These are phyloP conservation scores for Phyllosticta citriasiana DNA, from an alignment of 2,329 filamentous ascomycete genomes.

Conservation along the genomic window DNA sequence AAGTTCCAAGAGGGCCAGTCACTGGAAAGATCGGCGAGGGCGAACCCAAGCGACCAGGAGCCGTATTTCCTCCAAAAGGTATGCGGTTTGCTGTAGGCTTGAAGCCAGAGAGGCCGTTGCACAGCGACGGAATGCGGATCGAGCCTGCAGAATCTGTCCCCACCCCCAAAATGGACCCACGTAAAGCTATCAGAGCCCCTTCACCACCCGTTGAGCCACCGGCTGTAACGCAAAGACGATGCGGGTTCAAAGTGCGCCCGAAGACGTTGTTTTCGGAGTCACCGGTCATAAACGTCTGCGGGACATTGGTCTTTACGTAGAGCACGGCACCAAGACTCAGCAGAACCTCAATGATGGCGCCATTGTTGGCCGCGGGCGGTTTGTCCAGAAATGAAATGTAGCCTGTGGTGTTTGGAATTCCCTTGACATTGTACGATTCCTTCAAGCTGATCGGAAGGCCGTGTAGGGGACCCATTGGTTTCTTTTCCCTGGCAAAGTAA, in stretches of 20 bases:
- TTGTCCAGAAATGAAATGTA: slow-evolving; percentile 38
- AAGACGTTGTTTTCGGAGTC: slow-evolving; percentile 54
- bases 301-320: slow-evolving; percentile 45
- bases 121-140: slow-evolving; percentile 80
- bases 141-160: slow-evolving; percentile 52
- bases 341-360: slow-evolving; percentile 27
- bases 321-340: slow-evolving; percentile 37
- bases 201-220: slow-evolving; percentile 61
- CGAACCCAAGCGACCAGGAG: slow-evolving; percentile 6
- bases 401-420: slow-evolving; percentile 48
- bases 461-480: slow-evolving; percentile 41
- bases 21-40: slow-evolving; percentile 24
- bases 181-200: slow-evolving; percentile 48
- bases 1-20: slow-evolving; percentile 35
- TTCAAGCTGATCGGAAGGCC: slow-evolving; percentile 24
- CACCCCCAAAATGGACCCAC: slow-evolving; percentile 49
- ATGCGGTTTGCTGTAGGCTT: slow-evolving; percentile 37
- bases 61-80: slow-evolving; percentile 27
- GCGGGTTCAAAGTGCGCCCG: slow-evolving; percentile 53
- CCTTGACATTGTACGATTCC: slow-evolving; percentile 53
- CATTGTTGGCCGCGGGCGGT: slow-evolving; percentile 21
- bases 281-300: slow-evolving; percentile 35
- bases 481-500: slow-evolving; percentile 26
- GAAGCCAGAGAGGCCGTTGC: slow-evolving; percentile 35
- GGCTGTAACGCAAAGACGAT: slow-evolving; percentile 48